Evolutionary conservation across 2,329 filamentous ascomycete genomes (phyloP).

Genomic region (Aureobasidium sp.): DNA sequence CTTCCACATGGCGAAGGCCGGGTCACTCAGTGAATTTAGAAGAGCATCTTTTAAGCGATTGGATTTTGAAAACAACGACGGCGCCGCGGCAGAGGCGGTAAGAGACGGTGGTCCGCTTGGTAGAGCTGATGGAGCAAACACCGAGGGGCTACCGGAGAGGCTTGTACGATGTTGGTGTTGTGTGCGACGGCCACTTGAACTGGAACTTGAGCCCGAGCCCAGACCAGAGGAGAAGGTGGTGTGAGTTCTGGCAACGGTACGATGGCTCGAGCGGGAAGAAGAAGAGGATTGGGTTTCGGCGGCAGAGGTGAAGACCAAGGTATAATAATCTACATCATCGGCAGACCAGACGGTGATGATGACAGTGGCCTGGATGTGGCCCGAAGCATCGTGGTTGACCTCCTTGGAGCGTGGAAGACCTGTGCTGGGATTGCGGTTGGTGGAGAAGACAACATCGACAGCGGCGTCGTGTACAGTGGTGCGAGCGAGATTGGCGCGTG

Average conservation of each 20-base stretch:
- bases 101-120: conserved; percentile 24
- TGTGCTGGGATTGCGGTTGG: conserved; percentile 34
- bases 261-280: conserved; percentile 20
- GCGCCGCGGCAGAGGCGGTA: conserved; percentile 38
- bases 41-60: conserved; percentile 70
- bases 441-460: conserved; percentile 61
- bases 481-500: conserved; percentile 22
- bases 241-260: conserved; percentile 39
- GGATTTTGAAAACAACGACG: conserved; percentile 65
- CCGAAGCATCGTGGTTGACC: neutral
- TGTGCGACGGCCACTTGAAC: conserved; percentile 21
- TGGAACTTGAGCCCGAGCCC: conserved; percentile 34
- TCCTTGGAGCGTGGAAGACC: conserved; percentile 30
- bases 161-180: conserved; percentile 15
- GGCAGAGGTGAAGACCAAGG: conserved; percentile 65
- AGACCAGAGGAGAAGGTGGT: conserved; percentile 31
- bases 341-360: conserved; percentile 71
- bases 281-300: conserved; percentile 18
- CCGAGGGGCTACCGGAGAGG: conserved; percentile 10
- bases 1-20: conserved; percentile 74
- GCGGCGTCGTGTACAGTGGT: conserved; percentile 52
- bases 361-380: conserved; percentile 59
- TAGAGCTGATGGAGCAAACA: conserved; percentile 19
- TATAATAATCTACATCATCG: conserved; percentile 62
- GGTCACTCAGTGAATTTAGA: conserved; percentile 66